Percentiles rank a stretch among this genome's conserved stretches.
phyloP scores from a whole-genome alignment of 495 filamentous ascomycete species.

The Talaromyces wortmannii region DNA sequence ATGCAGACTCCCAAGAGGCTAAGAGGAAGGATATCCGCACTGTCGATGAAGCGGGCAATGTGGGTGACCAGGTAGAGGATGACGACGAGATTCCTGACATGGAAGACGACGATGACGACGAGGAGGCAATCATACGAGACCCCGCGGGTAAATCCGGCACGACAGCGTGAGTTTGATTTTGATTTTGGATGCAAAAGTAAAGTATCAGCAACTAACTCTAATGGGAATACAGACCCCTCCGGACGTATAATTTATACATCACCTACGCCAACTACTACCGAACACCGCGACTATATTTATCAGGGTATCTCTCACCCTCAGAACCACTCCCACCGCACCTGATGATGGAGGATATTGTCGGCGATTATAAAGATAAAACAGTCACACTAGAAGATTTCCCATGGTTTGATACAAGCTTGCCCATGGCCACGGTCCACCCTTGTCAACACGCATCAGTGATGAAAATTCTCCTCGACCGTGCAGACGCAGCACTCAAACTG shows the following conservation, averaged over 20 bases:
- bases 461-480: conserved; percentile 94
- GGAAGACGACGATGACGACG: conserved; percentile 95
- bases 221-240: conserved; percentile 54
- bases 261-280: conserved; percentile 95
- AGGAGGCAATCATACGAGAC: conserved; percentile 93
- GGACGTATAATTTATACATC: conserved; percentile 97
- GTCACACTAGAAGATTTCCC: conserved; percentile 98
- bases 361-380: conserved; percentile 99
- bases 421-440: conserved; percentile 95
- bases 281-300: conserved; percentile 91
- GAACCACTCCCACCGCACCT: conserved; percentile 78
- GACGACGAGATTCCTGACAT: conserved; percentile 92
- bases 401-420: conserved; percentile 72
- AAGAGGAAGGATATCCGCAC: conserved; percentile 76
- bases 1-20: conserved; percentile 60
- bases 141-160: conserved; percentile 46
- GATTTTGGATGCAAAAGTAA: not conserved
- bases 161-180: conserved; percentile 54
- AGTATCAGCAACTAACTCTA: not conserved
- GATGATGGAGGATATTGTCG: conserved; percentile 99
- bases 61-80: conserved; percentile 60
- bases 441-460: conserved; percentile 93
- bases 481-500: conserved; percentile 86
- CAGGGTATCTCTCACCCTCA: conserved; percentile 75
- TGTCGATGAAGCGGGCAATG: conserved; percentile 74